Conservation (phyloP, 169 alveolate species). For the Babesia caballi region DNA sequence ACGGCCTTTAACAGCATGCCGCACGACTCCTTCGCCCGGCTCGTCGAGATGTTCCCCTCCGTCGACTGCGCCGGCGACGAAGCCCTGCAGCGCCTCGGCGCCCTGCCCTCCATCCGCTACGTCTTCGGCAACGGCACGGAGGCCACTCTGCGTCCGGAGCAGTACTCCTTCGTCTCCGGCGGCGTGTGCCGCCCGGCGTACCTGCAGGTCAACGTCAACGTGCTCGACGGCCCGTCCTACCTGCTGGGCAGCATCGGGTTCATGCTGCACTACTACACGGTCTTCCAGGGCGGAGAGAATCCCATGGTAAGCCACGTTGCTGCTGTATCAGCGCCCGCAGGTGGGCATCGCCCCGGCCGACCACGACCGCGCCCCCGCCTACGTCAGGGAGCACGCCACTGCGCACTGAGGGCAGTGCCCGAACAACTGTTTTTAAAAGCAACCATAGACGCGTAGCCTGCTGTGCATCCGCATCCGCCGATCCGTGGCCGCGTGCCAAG, state of each 20-base stretch:
- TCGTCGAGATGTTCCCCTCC: conserved; percentile 68
- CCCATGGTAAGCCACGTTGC: conserved; percentile 58
- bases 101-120: conserved; percentile 35
- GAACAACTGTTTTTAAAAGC: too few species aligned
- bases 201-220: conserved; percentile 86
- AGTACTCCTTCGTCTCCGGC: conserved; percentile 59
- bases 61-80: neutral
- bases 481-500: too few species aligned
- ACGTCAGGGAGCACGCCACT: conserved; percentile 13
- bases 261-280: conserved; percentile 86
- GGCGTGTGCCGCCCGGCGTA: conserved; percentile 81
- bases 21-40: conserved; percentile 63
- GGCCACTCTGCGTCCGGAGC: conserved; percentile 68
- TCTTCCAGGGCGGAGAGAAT: conserved; percentile 65
- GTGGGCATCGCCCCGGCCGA: conserved; percentile 74
- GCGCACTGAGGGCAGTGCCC: too few species aligned
- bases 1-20: conserved; percentile 86
- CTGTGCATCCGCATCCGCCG: too few species aligned
- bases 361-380: conserved; percentile 44
- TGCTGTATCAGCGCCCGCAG: conserved; percentile 11
- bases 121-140: conserved; percentile 58
- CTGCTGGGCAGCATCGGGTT: conserved; percentile 82
- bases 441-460: too few species aligned
- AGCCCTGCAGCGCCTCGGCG: neutral
- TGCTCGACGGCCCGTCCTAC: conserved; percentile 82